phyloP scores from a whole-genome alignment of 2,329 filamentous ascomycete genomes.

The Colletotrichum filicis region DNA sequence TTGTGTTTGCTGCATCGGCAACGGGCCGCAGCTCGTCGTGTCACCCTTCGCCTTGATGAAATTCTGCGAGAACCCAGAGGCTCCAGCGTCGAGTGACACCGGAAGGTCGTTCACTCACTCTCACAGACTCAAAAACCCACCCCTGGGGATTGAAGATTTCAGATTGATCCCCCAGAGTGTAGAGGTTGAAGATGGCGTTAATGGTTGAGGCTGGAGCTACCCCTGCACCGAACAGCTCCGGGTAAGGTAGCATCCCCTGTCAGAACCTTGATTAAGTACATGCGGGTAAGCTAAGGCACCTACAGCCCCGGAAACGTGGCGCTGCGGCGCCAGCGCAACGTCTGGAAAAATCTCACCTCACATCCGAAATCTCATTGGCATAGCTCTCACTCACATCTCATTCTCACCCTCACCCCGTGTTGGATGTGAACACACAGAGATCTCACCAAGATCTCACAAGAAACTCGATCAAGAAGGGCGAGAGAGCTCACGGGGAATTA shows the following conservation, averaged over 20 bases:
- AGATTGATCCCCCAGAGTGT: neutral
- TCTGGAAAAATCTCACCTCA: slow-evolving; percentile 1
- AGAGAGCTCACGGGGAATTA: neutral
- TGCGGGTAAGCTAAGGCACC: neutral
- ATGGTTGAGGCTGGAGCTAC: neutral
- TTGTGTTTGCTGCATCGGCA: neutral
- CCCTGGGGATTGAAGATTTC: neutral
- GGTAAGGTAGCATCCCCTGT: neutral
- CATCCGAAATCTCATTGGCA: neutral
- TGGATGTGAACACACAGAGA: neutral
- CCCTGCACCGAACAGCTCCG: too few species aligned
- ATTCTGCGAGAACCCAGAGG: neutral
- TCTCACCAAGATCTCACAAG: neutral
- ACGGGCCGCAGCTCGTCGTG: neutral
- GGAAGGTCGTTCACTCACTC: neutral
- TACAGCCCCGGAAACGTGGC: neutral
- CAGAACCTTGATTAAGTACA: slow-evolving; percentile 15
- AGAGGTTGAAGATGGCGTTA: neutral
- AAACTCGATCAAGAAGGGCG: neutral
- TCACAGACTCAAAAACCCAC: neutral
- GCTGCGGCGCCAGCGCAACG: neutral
- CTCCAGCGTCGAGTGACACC: neutral
- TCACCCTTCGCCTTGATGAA: neutral
- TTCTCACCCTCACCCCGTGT: neutral
- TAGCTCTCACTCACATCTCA: neutral